Base-by-base conservation (phyloP, 306 rosid genomes). In the Mucuna pruriens region DNA sequence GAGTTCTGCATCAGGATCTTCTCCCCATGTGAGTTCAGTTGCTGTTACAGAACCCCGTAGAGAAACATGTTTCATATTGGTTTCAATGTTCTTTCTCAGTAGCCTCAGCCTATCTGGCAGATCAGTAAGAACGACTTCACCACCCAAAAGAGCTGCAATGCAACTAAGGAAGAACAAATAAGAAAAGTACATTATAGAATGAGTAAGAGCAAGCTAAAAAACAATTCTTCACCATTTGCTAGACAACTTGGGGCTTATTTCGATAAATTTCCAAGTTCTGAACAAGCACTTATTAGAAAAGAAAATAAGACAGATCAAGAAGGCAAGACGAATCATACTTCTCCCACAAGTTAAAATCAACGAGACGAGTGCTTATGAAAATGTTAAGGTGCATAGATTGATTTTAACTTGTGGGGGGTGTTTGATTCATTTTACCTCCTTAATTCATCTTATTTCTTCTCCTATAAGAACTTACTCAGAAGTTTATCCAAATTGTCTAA, bases 121-220 rank as follows among this genome's bases (percentile, higher is more conserved):
- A 89, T 91, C 97, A 8, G 94, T 91, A 38, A 91, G 93, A 82
- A 85, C 11, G 77, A 90, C 98, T 75, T 87, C 88, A 63, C 93
- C 88, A 26, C 97, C 97, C 88, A 94, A 78, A 80, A 91, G 94
- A 83, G 97, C 92, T 67, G 98, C 97, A 85, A 91, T 83, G 82
- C 92, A 91, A 76, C 97, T 93, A 92, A 16, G 44, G 79, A 83
- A 46, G 33, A 78, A 16, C 77, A 81, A 63, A 77, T 60, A 83
- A 81, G 83, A 80, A 72, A 25, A 71, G 15, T 54, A 74, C 57
- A 80, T 65, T 16, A 45, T 3, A 52, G 58, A 82, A 4, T 26
- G 49, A 54, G 74, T 60, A 60, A 52, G 77, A 87, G 44, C 58
- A 81, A 71, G 65, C 62, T 31, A 72, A 20, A 36, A 66, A 61